phyloP scores from a whole-genome alignment of 305 asterid genomes.

The Fraxinus albicans region DNA sequence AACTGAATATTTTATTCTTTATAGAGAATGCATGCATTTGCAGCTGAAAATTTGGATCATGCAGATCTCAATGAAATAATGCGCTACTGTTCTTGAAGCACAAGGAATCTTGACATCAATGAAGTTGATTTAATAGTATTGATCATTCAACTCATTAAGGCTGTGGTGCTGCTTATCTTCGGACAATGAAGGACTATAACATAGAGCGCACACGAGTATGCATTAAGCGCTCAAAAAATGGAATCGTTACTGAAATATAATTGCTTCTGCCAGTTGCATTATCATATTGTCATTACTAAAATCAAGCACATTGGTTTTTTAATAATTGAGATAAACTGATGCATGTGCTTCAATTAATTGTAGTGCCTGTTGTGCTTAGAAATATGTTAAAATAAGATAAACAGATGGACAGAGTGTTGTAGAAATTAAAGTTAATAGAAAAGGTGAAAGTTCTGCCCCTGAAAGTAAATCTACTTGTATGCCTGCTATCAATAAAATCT shows the following conservation, averaged over 20 bases:
- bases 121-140: slow-evolving; percentile 1
- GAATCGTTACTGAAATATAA: neutral
- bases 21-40: neutral
- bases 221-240: neutral
- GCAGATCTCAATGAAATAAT: neutral
- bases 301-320: neutral
- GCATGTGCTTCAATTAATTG: neutral
- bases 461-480: neutral
- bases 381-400: neutral
- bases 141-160: neutral
- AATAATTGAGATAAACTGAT: neutral
- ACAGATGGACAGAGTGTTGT: neutral
- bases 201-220: neutral
- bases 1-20: neutral
- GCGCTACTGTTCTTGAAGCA: neutral
- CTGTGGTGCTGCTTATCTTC: neutral
- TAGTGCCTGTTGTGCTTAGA: neutral
- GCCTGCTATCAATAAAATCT: neutral
- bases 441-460: neutral
- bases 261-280: neutral
- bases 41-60: slow-evolving; percentile 10
- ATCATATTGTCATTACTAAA: neutral
- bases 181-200: neutral
- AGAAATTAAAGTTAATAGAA: neutral
- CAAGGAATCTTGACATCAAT: slow-evolving; percentile 7